Base-by-base conservation (phyloP, 495 filamentous ascomycete genomes). In the Podospora sp. region DNA sequence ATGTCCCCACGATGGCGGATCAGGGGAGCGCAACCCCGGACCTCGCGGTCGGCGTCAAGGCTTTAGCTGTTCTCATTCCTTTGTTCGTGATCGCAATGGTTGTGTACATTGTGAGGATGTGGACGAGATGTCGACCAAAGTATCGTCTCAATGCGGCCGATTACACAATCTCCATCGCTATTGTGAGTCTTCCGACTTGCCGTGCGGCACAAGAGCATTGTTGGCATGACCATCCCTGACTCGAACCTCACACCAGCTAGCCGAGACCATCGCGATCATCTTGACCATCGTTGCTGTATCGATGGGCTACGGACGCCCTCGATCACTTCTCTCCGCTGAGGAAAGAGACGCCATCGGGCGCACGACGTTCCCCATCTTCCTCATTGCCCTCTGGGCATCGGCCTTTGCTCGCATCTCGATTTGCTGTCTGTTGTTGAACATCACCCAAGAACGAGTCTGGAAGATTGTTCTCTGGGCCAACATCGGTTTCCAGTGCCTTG, bases 371-470 rank as follows among this genome's bases (percentile, higher is more conserved):
- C 16, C 60, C 35, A 25, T 52, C 3, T 63, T 50, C 22, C 50
- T 52, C 35, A 63, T 63, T 12, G 60, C 60, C 35, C 36, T 63
- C 1, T 63, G 60, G 60, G 60, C 60, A 25, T 52, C 60, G 21
- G 22, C 60, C 14, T 63, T 63, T 29, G 60, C 60, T 11, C 60
- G 60, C 36, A 63, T 63, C 20, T 63, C 60, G 29, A 51, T 63
- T 21, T 29, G 21, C 8, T 63, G 60, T 46, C 24, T 63, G 21
- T n/a, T 63, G 21, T 27, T 63, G 35, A 18, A 52, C 0, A 63
- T 63, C 25, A 40, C 60, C 2, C 35, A 51, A 21, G 60, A 63
- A 52, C 0, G 40, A 14, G n/a, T 16, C 4, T 63, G 60, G 60
- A 63, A 25, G 26, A 18, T 22, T 18, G 46, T 52, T 6, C 60